Evolutionary conservation across 192 early-diverging fungal genomes (phyloP), one percentile per base, ranked within the genome.

Genomic region (Coemansia umbellata): DNA sequence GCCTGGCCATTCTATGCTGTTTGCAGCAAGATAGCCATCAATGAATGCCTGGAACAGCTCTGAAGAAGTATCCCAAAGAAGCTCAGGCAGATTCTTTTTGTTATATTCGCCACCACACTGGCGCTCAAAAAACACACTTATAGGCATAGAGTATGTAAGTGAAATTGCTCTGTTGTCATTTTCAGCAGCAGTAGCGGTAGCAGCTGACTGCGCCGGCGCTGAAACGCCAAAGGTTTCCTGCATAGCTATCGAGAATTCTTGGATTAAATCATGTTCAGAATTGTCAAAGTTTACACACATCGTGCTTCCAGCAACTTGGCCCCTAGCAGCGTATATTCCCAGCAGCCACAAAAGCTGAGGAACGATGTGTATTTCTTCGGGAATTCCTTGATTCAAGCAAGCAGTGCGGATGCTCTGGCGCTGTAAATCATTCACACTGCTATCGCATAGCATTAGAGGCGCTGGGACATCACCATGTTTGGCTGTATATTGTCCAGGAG

Each of bases 91-190:
- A 11, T 41, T 36, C 45, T 40, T 66, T 41, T 19, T 51, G 9
- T 23, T n/a, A 3, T 3, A 27, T 1, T 27, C 28, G 30, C 37
- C 14, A 6, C 48, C 37, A 50, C 72, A 68, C 21, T 54, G 53
- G 18, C 53, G 60, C 31, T 44, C 60, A 52, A 75, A 59, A 42
- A 75, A 63, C 47, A 49, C 57, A 8, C 55, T 51, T 24, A 69
- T 2, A n/a, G 51, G 43, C 31, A 42, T 31, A 28, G 65, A 49
- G 24, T 57, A 68, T 23, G 5, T 8, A 11, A 63, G 32, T 6
- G 24, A 44, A 3, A 4, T 44, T 26, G 28, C 21, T n/a, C n/a
- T n/a, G 2, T 33, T 11, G 13, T 14, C 31, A 13, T 24, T 23
- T 23, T 5, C 37, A 7, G 28, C 15, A 13, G 7, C n/a, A 1